phyloP scores from a whole-genome alignment of 2,329 filamentous ascomycete genomes.

The Ambrosiella cleistominuta region DNA sequence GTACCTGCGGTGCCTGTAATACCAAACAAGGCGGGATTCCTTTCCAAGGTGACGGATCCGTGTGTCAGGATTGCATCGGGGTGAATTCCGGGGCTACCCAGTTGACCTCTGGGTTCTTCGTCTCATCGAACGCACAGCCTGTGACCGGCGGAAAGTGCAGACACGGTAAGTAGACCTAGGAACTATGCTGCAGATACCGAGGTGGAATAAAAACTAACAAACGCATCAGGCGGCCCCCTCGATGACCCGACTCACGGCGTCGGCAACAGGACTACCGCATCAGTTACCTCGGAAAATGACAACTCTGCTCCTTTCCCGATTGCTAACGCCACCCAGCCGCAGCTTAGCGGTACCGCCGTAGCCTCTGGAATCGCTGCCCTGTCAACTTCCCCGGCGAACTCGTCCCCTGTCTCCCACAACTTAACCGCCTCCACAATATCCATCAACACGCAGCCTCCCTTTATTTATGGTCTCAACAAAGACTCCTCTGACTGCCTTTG shows the following conservation, averaged over 20 bases:
- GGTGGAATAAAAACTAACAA: conserved; percentile 1
- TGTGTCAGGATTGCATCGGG: conserved; percentile 8
- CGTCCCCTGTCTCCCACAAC: not conserved
- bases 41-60: not conserved
- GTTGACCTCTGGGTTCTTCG: conserved; percentile 11
- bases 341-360: not conserved
- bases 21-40: not conserved
- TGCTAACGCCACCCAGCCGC: not conserved
- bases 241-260: not conserved
- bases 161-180: conserved; percentile 6
- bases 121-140: conserved; percentile 3
- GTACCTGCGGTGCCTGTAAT: conserved; percentile 4
- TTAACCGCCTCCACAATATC: not conserved
- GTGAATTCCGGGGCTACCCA: not conserved
- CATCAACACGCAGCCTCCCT: not conserved
- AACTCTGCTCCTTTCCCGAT: not conserved
- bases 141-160: conserved; percentile 8
- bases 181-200: not conserved
- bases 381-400: no score
- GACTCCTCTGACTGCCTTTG: conserved; percentile 12
- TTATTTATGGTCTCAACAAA: conserved; percentile 12
- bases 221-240: conserved; percentile 4
- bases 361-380: not conserved
- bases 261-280: not conserved
- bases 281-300: not conserved